Evolutionary conservation across 2,329 filamentous ascomycete species (phyloP), one percentile per base, ranked within the genome.

Genomic region (Aspergillus sp.): DNA sequence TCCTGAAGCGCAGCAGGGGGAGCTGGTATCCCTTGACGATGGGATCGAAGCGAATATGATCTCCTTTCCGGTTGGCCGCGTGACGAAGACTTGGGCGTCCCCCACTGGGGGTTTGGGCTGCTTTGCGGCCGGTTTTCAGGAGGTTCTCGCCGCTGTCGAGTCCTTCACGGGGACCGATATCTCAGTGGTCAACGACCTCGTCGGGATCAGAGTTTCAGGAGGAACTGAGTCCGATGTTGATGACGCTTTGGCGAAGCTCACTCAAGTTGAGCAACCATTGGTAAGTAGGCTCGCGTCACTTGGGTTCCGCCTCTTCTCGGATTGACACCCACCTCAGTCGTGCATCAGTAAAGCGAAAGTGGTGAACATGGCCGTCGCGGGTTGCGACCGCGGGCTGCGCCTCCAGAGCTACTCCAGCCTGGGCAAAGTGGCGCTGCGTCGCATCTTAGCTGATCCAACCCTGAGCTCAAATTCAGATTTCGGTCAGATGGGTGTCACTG

Each of bases 81-180:
- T 51, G 7, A 60, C 54, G 5, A 67, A 62, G 49, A 54, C 56
- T 46, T 71, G 68, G 68, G 10, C 58, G 4, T 61, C 63, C 2
- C 19, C 54, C 4, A 31, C 34, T 9, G 61, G 60, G 1, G 61
- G 58, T 9, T 36, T 62, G 6, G 67, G 67, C 3, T 65, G 59
- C 34, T 67, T 66, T 43, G 41, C 57, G 10, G 47, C 48, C 14
- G 29, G 55, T 19, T 60, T 62, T 11, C 55, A 52, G 13, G 53
- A 59, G 7, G 23, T 64, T 25, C 53, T 71, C 3, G 16, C 32
- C 2, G 57, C 61, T 13, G 45, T 71, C 45, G 55, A 63, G 11
- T 56, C 52, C 3, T n/a, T 58, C 23, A 69, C 68, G 1, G 66
- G 64, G 3, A 67, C 69, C 1, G 44, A 64, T 4, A 58, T 71